phyloP scores from a whole-genome alignment of 2,329 filamentous ascomycete species.

The Xylaria digitata region DNA sequence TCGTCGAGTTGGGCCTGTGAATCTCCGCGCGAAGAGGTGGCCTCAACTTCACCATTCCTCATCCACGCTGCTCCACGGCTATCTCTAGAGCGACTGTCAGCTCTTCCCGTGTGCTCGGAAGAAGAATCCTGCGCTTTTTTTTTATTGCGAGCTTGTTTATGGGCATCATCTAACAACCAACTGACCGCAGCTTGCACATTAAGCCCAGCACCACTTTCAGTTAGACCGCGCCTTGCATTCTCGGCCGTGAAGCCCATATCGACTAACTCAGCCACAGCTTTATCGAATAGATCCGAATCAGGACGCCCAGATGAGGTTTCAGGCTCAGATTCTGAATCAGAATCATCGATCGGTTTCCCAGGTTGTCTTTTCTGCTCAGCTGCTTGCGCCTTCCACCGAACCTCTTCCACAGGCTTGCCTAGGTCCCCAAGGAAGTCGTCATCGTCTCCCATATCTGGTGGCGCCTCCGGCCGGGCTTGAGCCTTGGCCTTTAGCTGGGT shows the following conservation, averaged over 20 bases:
- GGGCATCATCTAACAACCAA: constrained; percentile 91
- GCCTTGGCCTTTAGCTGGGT: constrained; percentile 67
- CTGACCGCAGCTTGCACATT: constrained; percentile 90
- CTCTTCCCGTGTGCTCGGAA: constrained; percentile 56
- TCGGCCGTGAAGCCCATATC: constrained; percentile 95
- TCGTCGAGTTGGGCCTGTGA: constrained; percentile 72
- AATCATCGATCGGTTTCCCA: constrained; percentile 66
- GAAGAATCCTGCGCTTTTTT: constrained; percentile 63
- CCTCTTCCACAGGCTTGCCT: constrained; percentile 72
- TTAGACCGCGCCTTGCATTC: constrained; percentile 82
- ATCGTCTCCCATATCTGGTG: constrained; percentile 58
- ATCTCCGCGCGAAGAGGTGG: constrained; percentile 62
- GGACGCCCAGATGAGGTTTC: constrained; percentile 39
- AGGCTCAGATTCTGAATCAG: constrained; percentile 60
- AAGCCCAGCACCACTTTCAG: constrained; percentile 80
- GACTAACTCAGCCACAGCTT: constrained; percentile 85
- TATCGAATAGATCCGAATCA: constrained; percentile 74
- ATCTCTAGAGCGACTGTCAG: constrained; percentile 52
- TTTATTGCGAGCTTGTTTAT: constrained; percentile 83
- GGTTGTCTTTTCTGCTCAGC: constrained; percentile 60
- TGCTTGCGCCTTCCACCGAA: constrained; percentile 61
- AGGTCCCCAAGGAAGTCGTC: constrained; percentile 75
- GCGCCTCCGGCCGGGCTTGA: constrained; percentile 44
- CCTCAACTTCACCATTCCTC: constrained; percentile 62
- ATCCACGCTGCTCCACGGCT: constrained; percentile 70